Evolutionary conservation across 345 rosid species (phyloP).

Genomic region (Salix exigua): DNA sequence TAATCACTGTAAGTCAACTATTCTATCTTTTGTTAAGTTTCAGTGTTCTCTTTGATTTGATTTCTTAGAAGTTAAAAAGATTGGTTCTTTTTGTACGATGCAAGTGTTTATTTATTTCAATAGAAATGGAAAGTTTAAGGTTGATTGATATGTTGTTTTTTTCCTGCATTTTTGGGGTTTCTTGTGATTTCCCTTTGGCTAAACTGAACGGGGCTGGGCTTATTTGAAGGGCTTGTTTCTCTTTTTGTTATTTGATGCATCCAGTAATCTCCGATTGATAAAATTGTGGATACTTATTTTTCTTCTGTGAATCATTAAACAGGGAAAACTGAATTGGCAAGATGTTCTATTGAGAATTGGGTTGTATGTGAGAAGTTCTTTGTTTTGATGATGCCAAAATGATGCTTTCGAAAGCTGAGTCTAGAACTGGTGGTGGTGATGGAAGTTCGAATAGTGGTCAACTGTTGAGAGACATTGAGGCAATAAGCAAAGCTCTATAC

Average conservation of each 20-base stretch:
- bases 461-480: conserved; percentile 76
- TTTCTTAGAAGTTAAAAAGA: background rate
- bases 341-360: conserved; percentile 14
- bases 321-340: conserved; percentile 4
- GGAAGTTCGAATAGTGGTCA: conserved; percentile 40
- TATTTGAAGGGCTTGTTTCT: background rate
- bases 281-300: conserved; percentile 4
- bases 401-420: conserved; percentile 40
- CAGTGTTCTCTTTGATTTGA: background rate
- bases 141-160: background rate
- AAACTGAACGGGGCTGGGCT: background rate
- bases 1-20: background rate
- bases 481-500: conserved; percentile 67
- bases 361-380: background rate
- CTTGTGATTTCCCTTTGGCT: background rate
- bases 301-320: background rate
- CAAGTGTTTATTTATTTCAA: background rate
- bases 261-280: background rate
- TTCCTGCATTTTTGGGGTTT: background rate
- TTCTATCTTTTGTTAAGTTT: background rate
- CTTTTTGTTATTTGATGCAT: background rate
- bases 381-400: conserved; percentile 21
- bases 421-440: conserved; percentile 18
- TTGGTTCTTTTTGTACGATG: background rate
- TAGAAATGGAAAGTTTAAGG: background rate